phyloP scores from a whole-genome alignment of 805 yeast species.

The Candida montana region DNA sequence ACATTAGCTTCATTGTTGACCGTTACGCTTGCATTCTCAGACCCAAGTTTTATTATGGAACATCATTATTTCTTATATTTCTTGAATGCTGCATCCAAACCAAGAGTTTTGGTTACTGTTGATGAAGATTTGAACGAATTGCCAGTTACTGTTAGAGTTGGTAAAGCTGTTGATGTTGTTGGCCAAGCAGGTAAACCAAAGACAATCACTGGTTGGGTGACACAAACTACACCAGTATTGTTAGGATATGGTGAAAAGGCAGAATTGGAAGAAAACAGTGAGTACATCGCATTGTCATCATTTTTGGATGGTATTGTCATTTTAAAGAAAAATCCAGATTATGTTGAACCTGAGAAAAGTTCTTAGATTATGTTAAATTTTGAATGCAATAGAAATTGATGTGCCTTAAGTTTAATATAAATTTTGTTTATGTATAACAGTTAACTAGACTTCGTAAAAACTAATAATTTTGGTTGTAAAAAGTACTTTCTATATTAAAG shows the following conservation, averaged over 20 bases:
- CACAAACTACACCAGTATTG: conserved; percentile 95
- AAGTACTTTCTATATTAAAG: background rate
- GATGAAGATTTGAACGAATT: conserved; percentile 77
- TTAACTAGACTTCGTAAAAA: background rate
- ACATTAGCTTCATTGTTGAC: conserved; percentile 87
- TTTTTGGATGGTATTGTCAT: conserved; percentile 92
- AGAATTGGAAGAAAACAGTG: conserved; percentile 85
- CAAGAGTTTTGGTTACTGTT: conserved; percentile 88
- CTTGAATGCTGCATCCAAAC: conserved; percentile 83
- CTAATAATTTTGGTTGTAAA: background rate
- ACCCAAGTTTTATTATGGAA: conserved; percentile 78
- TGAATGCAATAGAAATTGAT: too few species aligned
- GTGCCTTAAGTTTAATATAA: background rate
- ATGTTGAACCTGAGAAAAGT: conserved; percentile 50
- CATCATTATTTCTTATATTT: conserved; percentile 83
- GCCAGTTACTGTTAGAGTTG: conserved; percentile 95
- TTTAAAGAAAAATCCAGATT: conserved; percentile 85
- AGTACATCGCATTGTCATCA: conserved; percentile 75
- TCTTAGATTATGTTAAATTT: background rate
- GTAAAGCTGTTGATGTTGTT: conserved; percentile 97
- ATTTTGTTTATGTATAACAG: background rate
- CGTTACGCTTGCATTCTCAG: conserved; percentile 74
- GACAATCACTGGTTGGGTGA: conserved; percentile 99
- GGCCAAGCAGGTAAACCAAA: conserved; percentile 99
- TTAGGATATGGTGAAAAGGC: conserved; percentile 94